Conservation (phyloP, 129 eudicot species). For the Helichrysum umbraculigerum region DNA sequence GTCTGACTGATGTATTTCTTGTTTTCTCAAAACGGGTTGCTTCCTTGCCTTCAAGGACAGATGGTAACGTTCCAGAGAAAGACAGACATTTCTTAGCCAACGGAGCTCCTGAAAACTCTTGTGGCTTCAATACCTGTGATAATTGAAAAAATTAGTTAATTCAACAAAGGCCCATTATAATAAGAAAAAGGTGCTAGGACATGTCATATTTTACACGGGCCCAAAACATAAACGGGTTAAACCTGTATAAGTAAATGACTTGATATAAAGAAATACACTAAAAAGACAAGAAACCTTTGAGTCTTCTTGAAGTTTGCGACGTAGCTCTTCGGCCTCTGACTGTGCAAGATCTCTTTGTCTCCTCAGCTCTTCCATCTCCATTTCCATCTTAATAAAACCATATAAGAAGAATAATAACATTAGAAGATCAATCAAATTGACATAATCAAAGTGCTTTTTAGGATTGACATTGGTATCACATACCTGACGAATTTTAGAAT, state of each 20-base stretch:
- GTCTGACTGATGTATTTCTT: slow-evolving; percentile 58
- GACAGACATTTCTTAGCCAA: slow-evolving; percentile 79
- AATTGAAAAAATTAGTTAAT: slow-evolving; percentile 4
- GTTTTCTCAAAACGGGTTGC: slow-evolving; percentile 42
- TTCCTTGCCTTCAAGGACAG: slow-evolving; percentile 60
- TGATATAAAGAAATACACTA: background rate
- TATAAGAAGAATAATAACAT: background rate
- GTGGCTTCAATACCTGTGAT: slow-evolving; percentile 45
- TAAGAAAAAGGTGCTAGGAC: no score
- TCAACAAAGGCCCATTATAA: background rate
- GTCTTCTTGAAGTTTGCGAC: slow-evolving; percentile 74
- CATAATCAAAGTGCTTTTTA: background rate
- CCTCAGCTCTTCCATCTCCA: slow-evolving; percentile 88
- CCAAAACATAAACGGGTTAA: no score
- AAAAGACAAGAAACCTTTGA: slow-evolving; percentile 41
- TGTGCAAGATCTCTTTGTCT: slow-evolving; percentile 88
- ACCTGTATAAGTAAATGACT: background rate
- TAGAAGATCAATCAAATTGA: background rate
- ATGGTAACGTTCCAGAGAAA: slow-evolving; percentile 61
- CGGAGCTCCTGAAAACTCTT: slow-evolving; percentile 47
- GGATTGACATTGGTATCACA: background rate
- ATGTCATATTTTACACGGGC: no score
- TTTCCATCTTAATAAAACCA: slow-evolving; percentile 67
- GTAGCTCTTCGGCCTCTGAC: slow-evolving; percentile 74
- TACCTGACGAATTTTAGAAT: slow-evolving; percentile 73